Percentiles rank a stretch among this genome's conserved stretches.
Conservation (phyloP, 1,284 basidiomycete species). For the Ceratobasidium sp. region DNA sequence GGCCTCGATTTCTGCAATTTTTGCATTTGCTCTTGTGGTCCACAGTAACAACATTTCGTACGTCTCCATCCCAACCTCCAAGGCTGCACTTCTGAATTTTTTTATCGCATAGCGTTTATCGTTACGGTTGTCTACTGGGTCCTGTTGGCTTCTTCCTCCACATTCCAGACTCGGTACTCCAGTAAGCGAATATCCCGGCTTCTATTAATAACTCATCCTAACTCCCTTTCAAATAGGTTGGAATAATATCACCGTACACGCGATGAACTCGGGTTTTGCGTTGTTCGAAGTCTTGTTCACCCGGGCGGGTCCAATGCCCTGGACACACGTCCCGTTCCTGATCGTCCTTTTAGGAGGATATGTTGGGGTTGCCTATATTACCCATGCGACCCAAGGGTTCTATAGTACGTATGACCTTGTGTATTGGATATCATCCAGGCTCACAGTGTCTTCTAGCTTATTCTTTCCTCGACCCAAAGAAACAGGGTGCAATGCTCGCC, state of each 20-base stretch:
- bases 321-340: constrained; percentile 59
- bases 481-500: constrained; percentile 52
- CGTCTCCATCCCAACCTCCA: constrained; percentile 47
- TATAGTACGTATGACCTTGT: constrained; percentile 59
- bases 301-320: constrained; percentile 60
- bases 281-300: constrained; percentile 67
- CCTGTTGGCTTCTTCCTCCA: constrained; percentile 56
- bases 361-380: constrained; percentile 71
- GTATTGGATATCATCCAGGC: neutral
- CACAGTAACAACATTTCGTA: constrained; percentile 67
- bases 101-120: constrained; percentile 63
- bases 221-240: constrained; percentile 54
- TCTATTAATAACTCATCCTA: constrained; percentile 46
- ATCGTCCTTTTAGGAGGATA: constrained; percentile 63
- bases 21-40: constrained; percentile 63
- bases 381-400: constrained; percentile 62
- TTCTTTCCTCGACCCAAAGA: constrained; percentile 55
- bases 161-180: constrained; percentile 53
- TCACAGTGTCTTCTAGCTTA: constrained; percentile 52
- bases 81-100: constrained; percentile 30
- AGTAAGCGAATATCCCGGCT: constrained; percentile 10
- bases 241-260: constrained; percentile 67
- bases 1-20: constrained; percentile 64
- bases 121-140: constrained; percentile 74
- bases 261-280: constrained; percentile 64